Evolutionary conservation across 805 yeast species (phyloP), one percentile per base, ranked within the genome.

Genomic region (Tetrapisispora pingtungensis): DNA sequence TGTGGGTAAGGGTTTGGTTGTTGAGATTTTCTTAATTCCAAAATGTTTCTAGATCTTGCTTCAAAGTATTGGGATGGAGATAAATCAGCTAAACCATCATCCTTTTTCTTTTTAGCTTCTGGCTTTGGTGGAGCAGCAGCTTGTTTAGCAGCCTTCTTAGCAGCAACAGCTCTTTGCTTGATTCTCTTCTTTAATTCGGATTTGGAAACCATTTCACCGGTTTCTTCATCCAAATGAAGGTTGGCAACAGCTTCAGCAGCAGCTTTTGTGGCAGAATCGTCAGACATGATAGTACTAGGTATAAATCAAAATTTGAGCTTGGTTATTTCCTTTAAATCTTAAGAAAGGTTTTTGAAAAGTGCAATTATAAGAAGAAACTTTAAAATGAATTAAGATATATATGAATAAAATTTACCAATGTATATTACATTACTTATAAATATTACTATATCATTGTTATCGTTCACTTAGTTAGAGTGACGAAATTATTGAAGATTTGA

Each of bases 121-220:
- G 65, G 58, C 36, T 56, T 56, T 40, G 70, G 70, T 19, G 71
- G 68, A 38, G 71, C 69, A 37, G 64, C 59, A 42, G 80, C 81
- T 54, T 95, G 95, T 74, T 89, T 89, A 57, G 81, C 95, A 42
- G 95, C 96, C 73, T 80, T 86, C 77, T 88, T 86, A 57, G 84
- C 86, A 59, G 87, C 96, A 46, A 76, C 69, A 57, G 80, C 84
- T 67, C 97, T 81, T 53, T 73, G 74, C 76, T 93, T 93, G 69
- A 84, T 87, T 72, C 98, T 84, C 75, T 85, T 87, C 75, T 90
- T 90, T 70, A 90, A 80, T 70, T 90, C 98, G 49, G 93, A 75
- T 73, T 90, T 90, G 61, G 97, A 93, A 39, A 90, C 96, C 69
- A 79, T 84, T 70, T 90, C 98, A 40, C 97, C 97, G 50, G 97